These are phyloP conservation scores for Clavispora fructus DNA, from an alignment of 805 yeast species.

Conservation along the genomic window DNA sequence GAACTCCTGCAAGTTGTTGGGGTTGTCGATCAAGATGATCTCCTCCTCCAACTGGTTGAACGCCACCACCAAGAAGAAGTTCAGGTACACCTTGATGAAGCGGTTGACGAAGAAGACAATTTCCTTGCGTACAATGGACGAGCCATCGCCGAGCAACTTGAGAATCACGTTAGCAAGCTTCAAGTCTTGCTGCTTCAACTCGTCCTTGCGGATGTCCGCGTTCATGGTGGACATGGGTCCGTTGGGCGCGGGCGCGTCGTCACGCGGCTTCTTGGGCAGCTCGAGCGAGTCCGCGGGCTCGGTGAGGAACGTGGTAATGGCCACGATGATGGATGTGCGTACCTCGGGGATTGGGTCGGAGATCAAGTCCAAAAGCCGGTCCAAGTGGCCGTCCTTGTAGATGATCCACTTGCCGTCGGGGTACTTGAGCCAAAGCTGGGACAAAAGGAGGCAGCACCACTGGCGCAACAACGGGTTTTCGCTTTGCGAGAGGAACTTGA, in stretches of 20 bases:
- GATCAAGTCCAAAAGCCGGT: conserved; percentile 50
- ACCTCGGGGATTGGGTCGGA: conserved; percentile 95
- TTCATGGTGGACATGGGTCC: conserved; percentile 9
- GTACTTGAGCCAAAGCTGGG: conserved; percentile 69
- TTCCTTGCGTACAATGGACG: conserved; percentile 84
- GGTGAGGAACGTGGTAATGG: conserved; percentile 65
- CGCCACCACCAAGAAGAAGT: conserved; percentile 81
- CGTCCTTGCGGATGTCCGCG: conserved; percentile 36
- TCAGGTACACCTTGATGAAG: conserved; percentile 62
- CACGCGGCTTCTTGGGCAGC: conserved; percentile 13
- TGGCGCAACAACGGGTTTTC: conserved; percentile 86
- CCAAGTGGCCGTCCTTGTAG: conserved; percentile 57
- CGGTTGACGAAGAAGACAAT: conserved; percentile 71
- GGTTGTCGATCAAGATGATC: conserved; percentile 57
- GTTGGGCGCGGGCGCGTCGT: conserved; percentile 7
- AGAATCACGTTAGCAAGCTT: conserved; percentile 65
- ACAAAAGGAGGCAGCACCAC: conserved; percentile 80
- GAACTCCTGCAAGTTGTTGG: conserved; percentile 56
- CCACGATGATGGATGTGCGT: conserved; percentile 73
- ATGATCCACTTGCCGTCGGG: conserved; percentile 72
- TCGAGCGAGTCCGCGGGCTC: conserved; percentile 29
- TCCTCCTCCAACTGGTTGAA: conserved; percentile 82
- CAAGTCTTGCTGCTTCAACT: conserved; percentile 62
- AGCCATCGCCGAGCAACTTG: conserved; percentile 75
- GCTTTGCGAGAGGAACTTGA: conserved; percentile 59